Evolutionary conservation across 495 filamentous ascomycete species (phyloP), one percentile per base, ranked within the genome.

Genomic region (Penicillium macrosclerotiorum): DNA sequence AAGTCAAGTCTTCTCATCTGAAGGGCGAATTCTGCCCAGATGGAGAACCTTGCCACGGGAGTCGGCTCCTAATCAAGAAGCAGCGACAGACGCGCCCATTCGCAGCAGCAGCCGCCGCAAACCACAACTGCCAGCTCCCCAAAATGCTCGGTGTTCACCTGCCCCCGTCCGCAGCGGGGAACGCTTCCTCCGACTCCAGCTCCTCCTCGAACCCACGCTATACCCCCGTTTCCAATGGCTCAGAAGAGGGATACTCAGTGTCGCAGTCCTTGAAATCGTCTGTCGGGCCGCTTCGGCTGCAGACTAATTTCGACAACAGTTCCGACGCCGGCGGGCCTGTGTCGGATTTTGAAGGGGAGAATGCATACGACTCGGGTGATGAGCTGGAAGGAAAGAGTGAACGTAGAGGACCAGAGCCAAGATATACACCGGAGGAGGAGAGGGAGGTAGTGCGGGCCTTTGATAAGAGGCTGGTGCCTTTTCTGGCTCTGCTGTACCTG

Each of bases 401-500:
- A 20, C 46, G 50, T 12, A 44, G 24, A 9, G 42, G 42, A 0
- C 30, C 47, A 22, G 46, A 33, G 31, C 54, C 31, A 38, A 49
- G 60, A 34, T 95, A 88, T 59, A 92, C 88, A 3, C 66, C 69
- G 0, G 81, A 89, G 25, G 88, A 95, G 58, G 90, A 95, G 59
- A 66, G 62, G 26, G 74, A 74, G 8, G 83, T 96, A 9, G 71
- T 90, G 33, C 77, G 71, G 55, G 86, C 81, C 54, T 81, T 95
- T 51, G 90, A 96, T 63, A 69, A 77, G 45, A 78, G 73, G 40
- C 70, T 96, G 47, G 88, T 95, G 13, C 61, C 87, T 4, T 94
- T 94, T 60, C 69, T 95, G 36, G 88, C 89, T 2, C 53, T 89
- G 24, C 71, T 95, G 17, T 96, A 95, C 59, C 75, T 92, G 71